Base-by-base conservation (phyloP, 257 asterid species). In the Solanum appendiculatum region DNA sequence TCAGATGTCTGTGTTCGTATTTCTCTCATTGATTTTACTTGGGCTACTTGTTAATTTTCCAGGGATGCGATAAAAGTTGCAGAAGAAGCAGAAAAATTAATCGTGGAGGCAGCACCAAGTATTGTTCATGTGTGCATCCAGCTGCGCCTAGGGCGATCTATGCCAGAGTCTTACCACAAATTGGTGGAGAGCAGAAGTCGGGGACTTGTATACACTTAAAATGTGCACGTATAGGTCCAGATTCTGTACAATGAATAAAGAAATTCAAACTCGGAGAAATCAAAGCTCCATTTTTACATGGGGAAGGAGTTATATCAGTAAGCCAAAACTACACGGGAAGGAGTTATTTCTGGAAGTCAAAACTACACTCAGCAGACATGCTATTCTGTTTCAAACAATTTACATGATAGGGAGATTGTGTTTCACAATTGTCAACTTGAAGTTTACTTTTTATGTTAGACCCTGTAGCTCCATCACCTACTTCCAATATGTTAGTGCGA, bases 61-160 rank as follows among this genome's bases (percentile, higher is more conserved):
- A 95, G 99, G 91, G 98, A 96, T 70, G 98, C 98, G 2, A 86
- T 84, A 5, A 89, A 89, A 90, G 89, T 94, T 73, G 98, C 98
- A 42, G 89, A 90, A 88, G 96, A 92, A 69, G 99, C 97, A 5
- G 97, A 96, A 91, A 88, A 93, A 89, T 89, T 82, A 86, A 93
- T 96, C 39, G n/a, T 88, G 78, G 93, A 92, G 89, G 91, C 64
- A 6, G 90, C 92, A 33, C 93, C 95, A 6, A 90, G 89, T 75
- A 86, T 92, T 18, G 87, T 44, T 40, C 94, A 92, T 7, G 95
- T 92, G 68, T 93, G 96, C 75, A 87, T 95, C 89, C 97, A 91
- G 87, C 94, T 97, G 37, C 94, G 93, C 82, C 97, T 97, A 3
- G 95, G 96, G 23, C 90, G 85, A 16, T 89, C 92, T 6, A 90